Conservation (phyloP, 2,329 filamentous ascomycete species). For the Fusarium solani-melongenae region DNA sequence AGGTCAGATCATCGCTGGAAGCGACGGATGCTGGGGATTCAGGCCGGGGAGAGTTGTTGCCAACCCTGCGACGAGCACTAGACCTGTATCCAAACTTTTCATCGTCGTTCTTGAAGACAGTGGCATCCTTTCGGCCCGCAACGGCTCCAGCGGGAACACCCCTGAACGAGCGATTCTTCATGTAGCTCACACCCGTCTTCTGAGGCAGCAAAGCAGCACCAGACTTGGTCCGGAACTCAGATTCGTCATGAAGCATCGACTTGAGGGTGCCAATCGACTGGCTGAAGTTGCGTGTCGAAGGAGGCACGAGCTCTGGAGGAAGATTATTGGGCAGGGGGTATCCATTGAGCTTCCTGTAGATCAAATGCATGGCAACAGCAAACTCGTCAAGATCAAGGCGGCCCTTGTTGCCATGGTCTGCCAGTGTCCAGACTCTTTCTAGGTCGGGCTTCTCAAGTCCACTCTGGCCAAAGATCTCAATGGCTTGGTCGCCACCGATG, state of each 20-base stretch:
- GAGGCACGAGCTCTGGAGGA: constrained; percentile 91
- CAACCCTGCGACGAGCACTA: constrained; percentile 88
- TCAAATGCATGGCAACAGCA: constrained; percentile 98
- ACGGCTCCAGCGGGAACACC: constrained; percentile 67
- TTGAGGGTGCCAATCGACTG: constrained; percentile 95
- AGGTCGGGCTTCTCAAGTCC: constrained; percentile 90
- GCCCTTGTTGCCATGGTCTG: constrained; percentile 93
- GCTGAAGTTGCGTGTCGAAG: constrained; percentile 92
- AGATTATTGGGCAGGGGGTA: constrained; percentile 90
- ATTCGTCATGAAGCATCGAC: constrained; percentile 87
- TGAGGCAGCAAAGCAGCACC: constrained; percentile 93
- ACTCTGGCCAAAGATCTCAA: constrained; percentile 97
- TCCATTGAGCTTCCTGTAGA: constrained; percentile 96
- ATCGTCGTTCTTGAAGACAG: constrained; percentile 96
- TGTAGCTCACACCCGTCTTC: constrained; percentile 96
- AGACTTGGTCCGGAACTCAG: constrained; percentile 87
- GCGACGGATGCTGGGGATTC: constrained; percentile 75
- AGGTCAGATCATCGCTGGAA: constrained; percentile 82
- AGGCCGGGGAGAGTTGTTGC: constrained; percentile 84
- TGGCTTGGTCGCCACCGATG: constrained; percentile 90
- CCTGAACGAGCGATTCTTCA: constrained; percentile 94
- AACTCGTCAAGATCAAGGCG: constrained; percentile 97
- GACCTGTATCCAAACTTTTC: constrained; percentile 93
- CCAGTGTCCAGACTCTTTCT: constrained; percentile 93
- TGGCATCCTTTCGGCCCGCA: constrained; percentile 86